Base-by-base conservation (phyloP, 495 filamentous ascomycete species). In the Hypoxylon subgilvum region DNA sequence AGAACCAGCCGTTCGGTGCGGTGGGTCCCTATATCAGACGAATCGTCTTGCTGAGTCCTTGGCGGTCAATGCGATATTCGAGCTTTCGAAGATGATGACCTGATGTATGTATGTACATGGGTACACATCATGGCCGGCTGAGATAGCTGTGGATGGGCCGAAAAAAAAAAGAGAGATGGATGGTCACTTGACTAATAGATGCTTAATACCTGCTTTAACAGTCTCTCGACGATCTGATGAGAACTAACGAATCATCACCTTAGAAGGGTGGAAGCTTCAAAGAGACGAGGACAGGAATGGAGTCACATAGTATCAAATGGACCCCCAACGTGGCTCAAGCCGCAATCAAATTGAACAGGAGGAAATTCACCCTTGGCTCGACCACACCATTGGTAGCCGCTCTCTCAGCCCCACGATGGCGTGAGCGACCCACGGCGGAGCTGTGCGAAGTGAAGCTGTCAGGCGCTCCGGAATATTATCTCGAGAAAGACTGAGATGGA, bases 311-410 rank as follows among this genome's bases (percentile, higher is more conserved):
- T n/a, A n/a, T n/a, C n/a, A 1, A 23, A 21, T 16, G 18, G 12
- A 18, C 49, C 54, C 46, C 54, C 41, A 35, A 35, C 48, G 41
- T 18, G 25, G 16, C 13, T 47, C 12, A 35, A 21, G 49, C 49
- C 34, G 54, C 30, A 53, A 58, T 38, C 45, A 58, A 58, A 64
- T 54, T 58, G 58, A 54, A 64, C 39, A 54, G 54, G 17, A 17
- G n/a, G 14, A 27, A 14, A 6, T 25, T 43, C 16, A 22, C 14
- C 44, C 44, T 58, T 64, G 18, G 54, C 44, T 25, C 16, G 18
- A 40, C 53, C 49, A 50, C 54, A 51, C 61, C 25, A 58, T 46
- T 38, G 61, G 54, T 64, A 58, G 44, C 49, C 49, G 49, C 49
- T 14, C 36, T 10, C 32, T 45, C 12, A 23, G 53, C 1, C 25